Evolutionary conservation across 441 rosid species (phyloP), one percentile per base, ranked within the genome.

Genomic region (Pelargonium myrrhifolium): DNA sequence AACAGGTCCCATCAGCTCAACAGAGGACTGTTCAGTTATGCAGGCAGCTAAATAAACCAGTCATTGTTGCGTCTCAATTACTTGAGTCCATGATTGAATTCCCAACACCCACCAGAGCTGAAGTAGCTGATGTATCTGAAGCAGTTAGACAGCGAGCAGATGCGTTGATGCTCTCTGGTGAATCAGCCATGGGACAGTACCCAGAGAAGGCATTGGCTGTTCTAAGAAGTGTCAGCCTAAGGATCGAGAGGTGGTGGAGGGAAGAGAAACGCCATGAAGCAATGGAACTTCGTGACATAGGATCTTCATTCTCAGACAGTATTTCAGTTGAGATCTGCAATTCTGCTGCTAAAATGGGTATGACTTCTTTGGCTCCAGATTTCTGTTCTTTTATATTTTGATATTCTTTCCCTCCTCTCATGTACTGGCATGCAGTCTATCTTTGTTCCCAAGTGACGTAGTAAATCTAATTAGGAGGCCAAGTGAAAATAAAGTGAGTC

Each of bases 101-200:
- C 80, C 99, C 99, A 64, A 94, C 99, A 45, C 98, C 99, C 28
- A 94, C 99, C 59, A 83, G 99, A 80, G 99, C 99, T 37, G 99
- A 94, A 83, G 99, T 94, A 70, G 97, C 99, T 1, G 98, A 94
- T 72, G 96, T 94, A 49, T 92, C 99, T 15, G 98, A 92, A 76
- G 98, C 99, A n/a, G 98, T 94, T 59, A 86, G 99, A 80, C 98
- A 94, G 76, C 77, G 97, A 72, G 81, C 99, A 15, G 99, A 94
- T 77, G 99, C 96, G 51, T 76, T 94, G 74, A 94, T 92, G 99
- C 96, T 94, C 70, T 94, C 99, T 67, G 98, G 98, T 51, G 99
- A 94, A 77, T 92, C 99, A n/a, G 99, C 99, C 26, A 94, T 94
- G 99, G 99, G 99, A 62, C 97, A 91, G 75, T 94, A 61, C 82